Conservation (phyloP, 1,139 yeast genomes). For the Pneumocystis sp. region DNA sequence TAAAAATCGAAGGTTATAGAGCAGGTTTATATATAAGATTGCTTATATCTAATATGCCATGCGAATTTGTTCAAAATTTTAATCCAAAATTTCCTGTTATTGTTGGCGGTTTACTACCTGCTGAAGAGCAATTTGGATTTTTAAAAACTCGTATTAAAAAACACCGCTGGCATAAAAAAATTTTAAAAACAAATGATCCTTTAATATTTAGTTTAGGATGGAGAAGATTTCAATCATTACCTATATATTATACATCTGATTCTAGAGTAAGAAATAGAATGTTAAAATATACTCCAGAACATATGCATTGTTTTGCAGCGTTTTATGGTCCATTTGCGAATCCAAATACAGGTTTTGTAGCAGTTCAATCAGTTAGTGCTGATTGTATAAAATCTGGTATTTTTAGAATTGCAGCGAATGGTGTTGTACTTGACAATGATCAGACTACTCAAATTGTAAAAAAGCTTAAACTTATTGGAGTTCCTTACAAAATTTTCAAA, state of each 20-base stretch:
- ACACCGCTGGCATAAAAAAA: slow-evolving; percentile 98
- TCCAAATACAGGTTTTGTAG: slow-evolving; percentile 95
- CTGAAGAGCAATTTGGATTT: slow-evolving; percentile 87
- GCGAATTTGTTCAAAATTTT: slow-evolving; percentile 77
- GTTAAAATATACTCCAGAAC: slow-evolving; percentile 97
- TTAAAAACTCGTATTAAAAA: slow-evolving; percentile 88
- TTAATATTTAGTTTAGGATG: slow-evolving; percentile 86
- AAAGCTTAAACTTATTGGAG: slow-evolving; percentile 85
- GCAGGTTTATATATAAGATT: slow-evolving; percentile 91
- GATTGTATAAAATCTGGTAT: slow-evolving; percentile 58
- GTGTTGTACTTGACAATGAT: slow-evolving; percentile 86
- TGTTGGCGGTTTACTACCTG: slow-evolving; percentile 77
- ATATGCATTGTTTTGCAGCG: slow-evolving; percentile 89
- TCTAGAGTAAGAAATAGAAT: slow-evolving; percentile 94
- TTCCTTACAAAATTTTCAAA: slow-evolving; percentile 83
- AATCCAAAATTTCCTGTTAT: slow-evolving; percentile 75
- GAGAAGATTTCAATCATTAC: slow-evolving; percentile 96
- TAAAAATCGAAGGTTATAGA: slow-evolving; percentile 75
- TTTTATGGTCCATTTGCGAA: slow-evolving; percentile 96
- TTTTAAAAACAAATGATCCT: slow-evolving; percentile 90
- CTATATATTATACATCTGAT: slow-evolving; percentile 90
- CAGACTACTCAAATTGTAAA: slow-evolving; percentile 81
- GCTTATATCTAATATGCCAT: slow-evolving; percentile 70
- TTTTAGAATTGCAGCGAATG: slow-evolving; percentile 95
- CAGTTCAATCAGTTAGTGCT: slow-evolving; percentile 74